Conservation (phyloP, 2,329 filamentous ascomycete species). For the Trichoderma sp. region DNA sequence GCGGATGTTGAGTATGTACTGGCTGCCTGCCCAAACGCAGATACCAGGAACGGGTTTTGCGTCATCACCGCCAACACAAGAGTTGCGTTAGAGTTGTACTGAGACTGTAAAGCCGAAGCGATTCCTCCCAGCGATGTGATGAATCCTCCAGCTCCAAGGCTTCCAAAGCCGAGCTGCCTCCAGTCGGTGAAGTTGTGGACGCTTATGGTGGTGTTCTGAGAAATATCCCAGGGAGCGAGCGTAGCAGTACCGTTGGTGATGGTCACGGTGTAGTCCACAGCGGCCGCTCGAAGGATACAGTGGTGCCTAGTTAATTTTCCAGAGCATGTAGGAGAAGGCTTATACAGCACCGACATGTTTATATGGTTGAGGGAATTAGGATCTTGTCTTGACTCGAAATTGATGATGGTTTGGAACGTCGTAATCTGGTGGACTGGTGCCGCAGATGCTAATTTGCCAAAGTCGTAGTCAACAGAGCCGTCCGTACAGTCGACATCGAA, state of each 20-base stretch:
- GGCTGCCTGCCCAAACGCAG: slow-evolving; percentile 8
- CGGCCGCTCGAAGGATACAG: slow-evolving; percentile 7
- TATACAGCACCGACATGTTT: slow-evolving; percentile 11
- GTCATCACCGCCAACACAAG: background rate
- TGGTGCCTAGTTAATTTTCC: slow-evolving; percentile 1
- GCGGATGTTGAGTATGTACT: slow-evolving; percentile 9
- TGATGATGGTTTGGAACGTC: slow-evolving; percentile 11
- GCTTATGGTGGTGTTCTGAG: slow-evolving; percentile 3
- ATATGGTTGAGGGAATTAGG: background rate
- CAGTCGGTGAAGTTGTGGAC: background rate
- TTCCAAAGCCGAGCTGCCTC: slow-evolving; percentile 4
- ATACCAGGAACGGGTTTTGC: background rate
- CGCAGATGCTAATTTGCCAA: background rate
- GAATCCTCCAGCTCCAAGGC: slow-evolving; percentile 11
- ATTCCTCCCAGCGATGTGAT: slow-evolving; percentile 19
- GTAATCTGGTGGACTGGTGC: background rate
- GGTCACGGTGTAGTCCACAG: slow-evolving; percentile 8
- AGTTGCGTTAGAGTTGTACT: slow-evolving; percentile 19
- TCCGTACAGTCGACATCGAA: slow-evolving; percentile 15
- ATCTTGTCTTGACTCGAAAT: background rate
- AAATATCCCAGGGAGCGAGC: background rate
- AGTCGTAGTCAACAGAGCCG: background rate
- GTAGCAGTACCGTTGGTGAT: slow-evolving; percentile 3
- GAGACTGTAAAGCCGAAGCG: background rate
- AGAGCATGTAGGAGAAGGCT: background rate